Conservation (phyloP, 441 rosid genomes). For the Dalechampia spathulata region DNA sequence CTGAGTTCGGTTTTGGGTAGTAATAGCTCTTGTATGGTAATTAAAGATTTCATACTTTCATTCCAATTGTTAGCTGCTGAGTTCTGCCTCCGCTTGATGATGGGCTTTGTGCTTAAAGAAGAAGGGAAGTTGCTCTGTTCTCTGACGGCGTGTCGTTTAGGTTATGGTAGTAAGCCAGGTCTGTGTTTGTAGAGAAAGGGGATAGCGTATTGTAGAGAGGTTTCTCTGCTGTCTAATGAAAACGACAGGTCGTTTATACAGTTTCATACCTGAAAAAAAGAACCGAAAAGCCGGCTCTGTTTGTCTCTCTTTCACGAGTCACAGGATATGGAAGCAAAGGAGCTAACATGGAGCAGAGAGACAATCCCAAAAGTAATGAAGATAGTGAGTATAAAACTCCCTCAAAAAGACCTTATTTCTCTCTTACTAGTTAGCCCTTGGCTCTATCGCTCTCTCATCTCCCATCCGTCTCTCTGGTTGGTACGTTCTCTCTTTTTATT, state of each 20-base stretch:
- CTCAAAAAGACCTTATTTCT: slow-evolving; percentile 58
- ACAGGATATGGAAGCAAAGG: slow-evolving; percentile 23
- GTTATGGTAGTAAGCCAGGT: too few relatives aligned
- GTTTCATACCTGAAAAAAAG: not conserved
- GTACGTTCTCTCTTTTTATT: slow-evolving; percentile 29
- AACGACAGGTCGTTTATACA: not conserved
- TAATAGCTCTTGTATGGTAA: slow-evolving; percentile 14
- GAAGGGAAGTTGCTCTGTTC: too few relatives aligned
- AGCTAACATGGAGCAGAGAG: slow-evolving; percentile 60
- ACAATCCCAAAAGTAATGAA: slow-evolving; percentile 61
- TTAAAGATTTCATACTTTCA: slow-evolving; percentile 12
- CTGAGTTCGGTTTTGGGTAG: slow-evolving; percentile 16
- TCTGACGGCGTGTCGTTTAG: too few relatives aligned
- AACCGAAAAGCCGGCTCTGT: not conserved
- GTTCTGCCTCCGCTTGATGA: too few relatives aligned
- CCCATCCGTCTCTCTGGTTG: slow-evolving; percentile 62
- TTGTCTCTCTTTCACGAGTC: not conserved
- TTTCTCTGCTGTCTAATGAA: not conserved
- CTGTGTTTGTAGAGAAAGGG: too few relatives aligned
- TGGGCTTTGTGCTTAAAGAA: too few relatives aligned
- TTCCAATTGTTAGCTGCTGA: too few relatives aligned
- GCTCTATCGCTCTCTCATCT: slow-evolving; percentile 53
- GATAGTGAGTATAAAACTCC: slow-evolving; percentile 59
- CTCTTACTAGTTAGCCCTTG: slow-evolving; percentile 69
- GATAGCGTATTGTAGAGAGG: too few relatives aligned